These are phyloP conservation scores for Colletotrichum karsti DNA, from an alignment of 2,329 filamentous ascomycete genomes.

Conservation along the genomic window DNA sequence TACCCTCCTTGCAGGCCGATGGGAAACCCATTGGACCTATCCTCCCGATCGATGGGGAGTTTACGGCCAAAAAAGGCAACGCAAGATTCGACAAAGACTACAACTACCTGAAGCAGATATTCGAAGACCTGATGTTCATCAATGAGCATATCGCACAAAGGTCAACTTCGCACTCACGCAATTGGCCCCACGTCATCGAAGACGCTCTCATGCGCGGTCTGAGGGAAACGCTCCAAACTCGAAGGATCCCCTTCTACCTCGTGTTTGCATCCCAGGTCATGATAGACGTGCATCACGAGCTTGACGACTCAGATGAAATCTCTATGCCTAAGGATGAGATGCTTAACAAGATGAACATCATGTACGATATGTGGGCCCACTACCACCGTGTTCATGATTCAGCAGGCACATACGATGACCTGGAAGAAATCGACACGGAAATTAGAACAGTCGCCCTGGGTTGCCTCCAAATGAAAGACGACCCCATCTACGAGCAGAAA, in stretches of 20 bases:
- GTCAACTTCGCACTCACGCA: background rate
- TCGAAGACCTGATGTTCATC: background rate
- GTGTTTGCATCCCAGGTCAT: constrained; percentile 50
- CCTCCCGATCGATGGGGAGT: background rate
- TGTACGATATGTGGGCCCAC: background rate
- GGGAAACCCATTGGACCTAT: background rate
- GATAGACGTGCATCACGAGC: constrained; percentile 48
- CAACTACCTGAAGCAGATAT: background rate
- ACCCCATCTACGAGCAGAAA: background rate
- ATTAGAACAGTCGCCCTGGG: background rate
- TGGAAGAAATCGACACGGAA: background rate
- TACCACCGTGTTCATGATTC: background rate
- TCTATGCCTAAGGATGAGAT: background rate
- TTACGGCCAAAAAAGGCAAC: background rate
- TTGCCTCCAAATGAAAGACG: background rate
- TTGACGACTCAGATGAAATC: constrained; percentile 28
- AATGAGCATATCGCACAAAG: background rate
- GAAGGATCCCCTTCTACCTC: constrained; percentile 42
- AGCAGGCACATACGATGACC: background rate
- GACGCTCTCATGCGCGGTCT: constrained; percentile 49
- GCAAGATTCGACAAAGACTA: background rate
- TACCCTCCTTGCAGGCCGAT: background rate
- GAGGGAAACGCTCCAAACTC: constrained; percentile 38
- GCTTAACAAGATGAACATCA: background rate
- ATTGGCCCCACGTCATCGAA: constrained; percentile 22